Conservation (phyloP, 495 filamentous ascomycete species). For the Mytilinidion resinicola region DNA sequence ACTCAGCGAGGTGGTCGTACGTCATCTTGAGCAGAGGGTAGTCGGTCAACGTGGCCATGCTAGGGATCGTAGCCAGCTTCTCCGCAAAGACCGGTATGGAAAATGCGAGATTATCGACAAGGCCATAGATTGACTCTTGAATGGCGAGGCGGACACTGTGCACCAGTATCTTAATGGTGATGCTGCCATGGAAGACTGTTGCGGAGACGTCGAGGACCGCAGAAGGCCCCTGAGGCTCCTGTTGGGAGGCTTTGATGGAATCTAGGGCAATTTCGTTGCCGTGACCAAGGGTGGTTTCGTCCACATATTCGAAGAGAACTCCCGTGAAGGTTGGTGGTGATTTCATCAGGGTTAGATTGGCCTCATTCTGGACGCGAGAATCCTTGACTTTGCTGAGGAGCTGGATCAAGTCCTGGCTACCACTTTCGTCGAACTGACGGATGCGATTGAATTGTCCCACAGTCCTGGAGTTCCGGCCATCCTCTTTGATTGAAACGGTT, state of each 20-base stretch:
- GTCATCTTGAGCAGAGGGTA: constrained; percentile 30
- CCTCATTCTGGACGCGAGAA: constrained; percentile 1
- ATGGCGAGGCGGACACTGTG: constrained; percentile 55
- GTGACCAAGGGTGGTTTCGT: constrained; percentile 1
- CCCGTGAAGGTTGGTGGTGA: not conserved
- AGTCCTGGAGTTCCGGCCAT: constrained; percentile 3
- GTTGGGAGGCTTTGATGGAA: not conserved
- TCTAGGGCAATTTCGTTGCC: not conserved
- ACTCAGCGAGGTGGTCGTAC: constrained; percentile 43
- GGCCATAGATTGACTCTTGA: constrained; percentile 48
- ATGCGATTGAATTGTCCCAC: constrained; percentile 20
- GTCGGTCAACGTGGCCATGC: constrained; percentile 43
- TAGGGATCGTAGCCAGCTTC: constrained; percentile 43
- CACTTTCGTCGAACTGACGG: constrained; percentile 6
- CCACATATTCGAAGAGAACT: constrained; percentile 8
- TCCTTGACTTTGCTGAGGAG: constrained; percentile 14
- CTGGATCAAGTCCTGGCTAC: constrained; percentile 7
- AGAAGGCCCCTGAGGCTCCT: not conserved
- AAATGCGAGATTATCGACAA: constrained; percentile 54
- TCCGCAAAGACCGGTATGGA: constrained; percentile 46
- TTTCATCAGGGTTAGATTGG: not conserved
- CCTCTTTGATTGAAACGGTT: constrained; percentile 11
- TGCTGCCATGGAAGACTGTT: constrained; percentile 52
- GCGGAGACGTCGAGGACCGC: constrained; percentile 53
- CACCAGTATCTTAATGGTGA: constrained; percentile 52